Evolutionary conservation across 164 flowering plant genomes (phyloP), one percentile per base, ranked within the genome.

Genomic region (Euptelea pleiosperma): DNA sequence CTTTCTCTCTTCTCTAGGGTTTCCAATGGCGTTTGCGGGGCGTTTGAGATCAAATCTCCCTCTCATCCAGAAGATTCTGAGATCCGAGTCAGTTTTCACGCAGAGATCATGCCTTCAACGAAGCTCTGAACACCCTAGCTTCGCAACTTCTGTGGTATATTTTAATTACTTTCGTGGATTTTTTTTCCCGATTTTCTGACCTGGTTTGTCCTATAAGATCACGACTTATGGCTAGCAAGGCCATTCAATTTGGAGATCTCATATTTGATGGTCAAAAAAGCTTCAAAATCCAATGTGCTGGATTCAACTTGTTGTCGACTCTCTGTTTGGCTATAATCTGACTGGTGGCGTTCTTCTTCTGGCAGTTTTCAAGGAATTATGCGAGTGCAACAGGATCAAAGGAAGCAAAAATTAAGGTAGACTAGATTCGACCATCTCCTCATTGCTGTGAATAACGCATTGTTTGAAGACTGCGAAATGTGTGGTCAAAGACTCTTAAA

Each of bases 11-110:
- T n/a, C n/a, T n/a, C n/a, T n/a, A n/a, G n/a, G n/a, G n/a, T n/a
- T n/a, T n/a, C n/a, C n/a, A 25, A 61, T 61, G 65, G 65, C 65
- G 51, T 52, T 61, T 31, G 49, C 65, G 3, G 31, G 58, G 15
- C 65, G 65, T 26, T 35, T 61, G 14, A 52, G 65, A 43, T 24
- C 65, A 15, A 31, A 34, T 34, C 8, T 50, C 22, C 14, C 58
- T 61, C 57, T 61, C 15, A 1, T 61, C 40, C 57, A 41, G 6
- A 22, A 16, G 58, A 26, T 43, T 33, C 51, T 61, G 31, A 42
- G 57, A 47, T 24, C 51, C 3, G 33, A 47, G 24, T 25, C 33
- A n/a, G 51, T 14, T 12, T 1, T n/a, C 8, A 29, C 51, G n/a
- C 51, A 25, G 51, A 25, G 51, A 47, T 24, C 31, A 7, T 7